These are phyloP conservation scores for Nigrograna mackinnonii DNA, from an alignment of 2,329 filamentous ascomycete genomes.

Conservation along the genomic window DNA sequence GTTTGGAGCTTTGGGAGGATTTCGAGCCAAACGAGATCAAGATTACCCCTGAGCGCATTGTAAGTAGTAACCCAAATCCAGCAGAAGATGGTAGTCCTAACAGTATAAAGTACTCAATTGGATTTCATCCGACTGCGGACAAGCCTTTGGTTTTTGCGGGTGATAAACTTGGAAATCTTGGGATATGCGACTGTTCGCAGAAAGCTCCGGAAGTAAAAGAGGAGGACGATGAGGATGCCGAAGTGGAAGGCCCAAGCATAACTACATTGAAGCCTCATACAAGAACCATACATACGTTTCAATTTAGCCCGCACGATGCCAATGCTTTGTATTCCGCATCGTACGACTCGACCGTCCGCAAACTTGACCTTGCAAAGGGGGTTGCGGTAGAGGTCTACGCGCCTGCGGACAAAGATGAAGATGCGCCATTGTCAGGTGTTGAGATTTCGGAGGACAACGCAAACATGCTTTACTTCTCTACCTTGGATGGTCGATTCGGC, in stretches of 20 bases:
- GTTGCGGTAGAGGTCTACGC: slow-evolving; percentile 82
- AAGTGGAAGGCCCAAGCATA: slow-evolving; percentile 73
- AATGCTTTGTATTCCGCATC: slow-evolving; percentile 83
- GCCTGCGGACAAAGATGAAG: slow-evolving; percentile 68
- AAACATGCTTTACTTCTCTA: slow-evolving; percentile 83
- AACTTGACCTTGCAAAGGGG: slow-evolving; percentile 80
- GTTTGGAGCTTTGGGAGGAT: slow-evolving; percentile 77
- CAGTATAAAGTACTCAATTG: slow-evolving; percentile 70
- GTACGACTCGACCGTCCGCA: slow-evolving; percentile 90
- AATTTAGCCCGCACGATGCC: slow-evolving; percentile 72
- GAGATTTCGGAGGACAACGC: slow-evolving; percentile 75
- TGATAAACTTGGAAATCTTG: slow-evolving; percentile 89
- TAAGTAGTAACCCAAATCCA: too few relatives aligned
- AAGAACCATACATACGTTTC: slow-evolving; percentile 83
- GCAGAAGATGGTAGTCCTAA: too few relatives aligned
- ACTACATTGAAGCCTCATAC: slow-evolving; percentile 89
- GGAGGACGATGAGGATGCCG: slow-evolving; percentile 67
- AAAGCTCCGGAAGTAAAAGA: slow-evolving; percentile 54
- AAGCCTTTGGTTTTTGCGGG: slow-evolving; percentile 92
- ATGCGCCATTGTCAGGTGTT: slow-evolving; percentile 80
- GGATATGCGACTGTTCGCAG: slow-evolving; percentile 88
- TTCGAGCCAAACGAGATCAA: slow-evolving; percentile 87
- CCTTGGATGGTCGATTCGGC: slow-evolving; percentile 78
- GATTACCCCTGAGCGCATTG: slow-evolving; percentile 80
- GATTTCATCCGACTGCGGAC: slow-evolving; percentile 83